These are phyloP conservation scores for Backusella liffmaniae DNA, from an alignment of 192 early-diverging fungal genomes.

Conservation along the genomic window DNA sequence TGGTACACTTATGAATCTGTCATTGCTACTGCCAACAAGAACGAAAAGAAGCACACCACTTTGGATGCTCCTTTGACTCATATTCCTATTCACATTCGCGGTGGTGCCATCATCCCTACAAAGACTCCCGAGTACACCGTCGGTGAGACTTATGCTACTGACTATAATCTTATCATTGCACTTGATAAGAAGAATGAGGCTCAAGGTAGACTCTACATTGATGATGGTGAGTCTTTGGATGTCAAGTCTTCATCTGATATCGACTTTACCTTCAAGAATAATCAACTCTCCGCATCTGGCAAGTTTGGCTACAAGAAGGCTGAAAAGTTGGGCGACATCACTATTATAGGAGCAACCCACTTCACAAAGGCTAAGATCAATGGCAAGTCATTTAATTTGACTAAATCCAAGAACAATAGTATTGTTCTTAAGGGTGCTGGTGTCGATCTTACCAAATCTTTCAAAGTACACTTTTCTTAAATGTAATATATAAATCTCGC, in stretches of 20 bases:
- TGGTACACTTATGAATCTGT: slow-evolving; percentile 42
- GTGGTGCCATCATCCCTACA: slow-evolving; percentile 55
- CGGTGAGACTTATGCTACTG: slow-evolving; percentile 38
- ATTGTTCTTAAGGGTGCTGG: background rate
- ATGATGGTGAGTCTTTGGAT: slow-evolving; percentile 59
- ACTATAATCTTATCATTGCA: slow-evolving; percentile 55
- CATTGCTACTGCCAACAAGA: slow-evolving; percentile 13
- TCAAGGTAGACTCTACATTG: slow-evolving; percentile 53
- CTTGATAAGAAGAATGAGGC: slow-evolving; percentile 46
- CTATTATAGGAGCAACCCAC: slow-evolving; percentile 8
- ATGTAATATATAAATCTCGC: background rate
- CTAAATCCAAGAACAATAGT: background rate
- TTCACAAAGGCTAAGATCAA: slow-evolving; percentile 9
- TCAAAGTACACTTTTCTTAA: slow-evolving; percentile 4
- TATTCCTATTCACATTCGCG: slow-evolving; percentile 60
- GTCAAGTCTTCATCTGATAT: slow-evolving; percentile 24
- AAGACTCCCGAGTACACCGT: slow-evolving; percentile 52
- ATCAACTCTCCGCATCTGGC: slow-evolving; percentile 20
- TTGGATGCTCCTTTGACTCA: slow-evolving; percentile 52
- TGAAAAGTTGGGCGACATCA: slow-evolving; percentile 4
- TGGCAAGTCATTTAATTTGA: background rate
- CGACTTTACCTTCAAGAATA: slow-evolving; percentile 13
- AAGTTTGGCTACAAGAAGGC: slow-evolving; percentile 22
- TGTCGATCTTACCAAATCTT: background rate
- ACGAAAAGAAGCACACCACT: slow-evolving; percentile 27